phyloP scores from a whole-genome alignment of 495 filamentous ascomycete species.

The Neurospora sublineolata region DNA sequence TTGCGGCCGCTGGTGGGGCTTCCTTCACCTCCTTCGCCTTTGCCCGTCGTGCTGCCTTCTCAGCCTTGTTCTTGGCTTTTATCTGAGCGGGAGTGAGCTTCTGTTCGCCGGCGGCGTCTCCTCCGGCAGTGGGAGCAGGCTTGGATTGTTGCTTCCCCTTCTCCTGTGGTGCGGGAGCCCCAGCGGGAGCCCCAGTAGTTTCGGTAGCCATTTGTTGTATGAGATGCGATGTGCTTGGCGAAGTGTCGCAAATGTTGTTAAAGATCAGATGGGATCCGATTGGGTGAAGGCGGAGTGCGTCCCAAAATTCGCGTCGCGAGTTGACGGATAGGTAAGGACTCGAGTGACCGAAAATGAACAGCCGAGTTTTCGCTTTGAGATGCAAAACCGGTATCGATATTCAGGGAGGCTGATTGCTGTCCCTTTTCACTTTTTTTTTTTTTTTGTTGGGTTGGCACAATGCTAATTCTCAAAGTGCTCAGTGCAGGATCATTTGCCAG shows the following conservation, averaged over 20 bases:
- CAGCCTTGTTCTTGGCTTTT: slow-evolving; percentile 67
- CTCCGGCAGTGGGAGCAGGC: slow-evolving; percentile 2
- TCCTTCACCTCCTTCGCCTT: slow-evolving; percentile 42
- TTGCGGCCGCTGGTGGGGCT: slow-evolving; percentile 4
- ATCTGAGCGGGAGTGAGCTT: slow-evolving; percentile 55
- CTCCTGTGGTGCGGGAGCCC: background rate
- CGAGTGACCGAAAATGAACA: background rate
- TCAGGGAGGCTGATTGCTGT: background rate
- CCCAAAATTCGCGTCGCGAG: background rate
- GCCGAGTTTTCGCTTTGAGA: background rate
- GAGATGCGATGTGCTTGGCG: background rate
- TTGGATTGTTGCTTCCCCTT: background rate
- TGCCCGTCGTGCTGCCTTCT: slow-evolving; percentile 64
- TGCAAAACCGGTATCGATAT: background rate
- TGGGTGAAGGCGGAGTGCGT: background rate
- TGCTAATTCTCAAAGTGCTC: background rate
- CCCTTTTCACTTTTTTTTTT: background rate
- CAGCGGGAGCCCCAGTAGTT: slow-evolving; percentile 9
- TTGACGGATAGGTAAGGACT: background rate
- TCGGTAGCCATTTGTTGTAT: slow-evolving; percentile 16
- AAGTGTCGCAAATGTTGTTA: background rate
- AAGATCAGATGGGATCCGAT: background rate
- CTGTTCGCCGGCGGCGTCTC: slow-evolving; percentile 6
- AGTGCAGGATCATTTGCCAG: background rate
- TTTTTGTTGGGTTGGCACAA: background rate